Percentiles rank a stretch among this genome's conserved stretches.
phyloP scores from a whole-genome alignment of 2,329 filamentous ascomycete genomes.

The Xylariomycetidae sp. region DNA sequence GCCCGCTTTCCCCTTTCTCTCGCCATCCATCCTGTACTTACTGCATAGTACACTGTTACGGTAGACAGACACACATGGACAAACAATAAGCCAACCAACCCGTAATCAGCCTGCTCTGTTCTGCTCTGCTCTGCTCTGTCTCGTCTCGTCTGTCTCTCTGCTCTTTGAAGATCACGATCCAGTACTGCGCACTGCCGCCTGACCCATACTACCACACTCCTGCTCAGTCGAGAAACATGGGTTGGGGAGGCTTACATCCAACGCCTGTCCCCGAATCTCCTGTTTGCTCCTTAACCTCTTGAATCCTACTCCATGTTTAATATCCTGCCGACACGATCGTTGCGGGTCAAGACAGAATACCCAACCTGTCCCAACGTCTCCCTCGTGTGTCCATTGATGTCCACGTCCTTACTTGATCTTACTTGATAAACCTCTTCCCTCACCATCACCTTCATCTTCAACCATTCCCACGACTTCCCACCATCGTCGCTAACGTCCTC shows the following conservation, averaged over 20 bases:
- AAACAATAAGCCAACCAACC: too few species aligned
- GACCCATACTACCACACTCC: too few species aligned
- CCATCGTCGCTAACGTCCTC: background rate
- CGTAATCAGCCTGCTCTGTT: too few species aligned
- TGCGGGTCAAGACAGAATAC: background rate
- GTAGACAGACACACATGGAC: too few species aligned
- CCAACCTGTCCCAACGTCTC: too few species aligned
- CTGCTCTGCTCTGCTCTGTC: background rate
- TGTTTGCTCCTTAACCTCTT: background rate
- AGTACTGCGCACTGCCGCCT: too few species aligned
- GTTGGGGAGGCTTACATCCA: background rate
- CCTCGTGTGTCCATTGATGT: too few species aligned
- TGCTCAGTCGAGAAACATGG: background rate
- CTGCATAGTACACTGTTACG: too few species aligned
- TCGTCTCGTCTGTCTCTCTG: background rate
- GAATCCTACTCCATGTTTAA: background rate
- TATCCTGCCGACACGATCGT: background rate
- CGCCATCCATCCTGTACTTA: too few species aligned
- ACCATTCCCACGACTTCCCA: background rate
- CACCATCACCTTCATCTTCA: background rate
- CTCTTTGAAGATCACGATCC: too few species aligned
- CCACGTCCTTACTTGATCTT: background rate
- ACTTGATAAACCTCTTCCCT: background rate
- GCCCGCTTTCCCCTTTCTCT: too few species aligned
- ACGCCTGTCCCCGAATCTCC: background rate